Conservation (phyloP, 2,329 filamentous ascomycete species). For the Immersiporthe knoxdaviesiana region DNA sequence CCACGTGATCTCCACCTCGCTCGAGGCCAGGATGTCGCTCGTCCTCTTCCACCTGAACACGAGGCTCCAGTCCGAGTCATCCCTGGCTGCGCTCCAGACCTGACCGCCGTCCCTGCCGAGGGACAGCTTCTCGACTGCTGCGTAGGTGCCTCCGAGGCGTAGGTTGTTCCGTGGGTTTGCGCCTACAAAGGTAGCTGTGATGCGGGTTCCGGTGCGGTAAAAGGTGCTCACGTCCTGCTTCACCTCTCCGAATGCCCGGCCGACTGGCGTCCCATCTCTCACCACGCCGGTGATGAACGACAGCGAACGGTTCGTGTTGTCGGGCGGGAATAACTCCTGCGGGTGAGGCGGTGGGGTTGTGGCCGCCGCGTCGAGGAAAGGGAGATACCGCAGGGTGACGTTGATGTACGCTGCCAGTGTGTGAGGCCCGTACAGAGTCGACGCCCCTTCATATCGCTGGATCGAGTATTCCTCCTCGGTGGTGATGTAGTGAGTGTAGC, state of each 20-base stretch:
- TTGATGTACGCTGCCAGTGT: constrained; percentile 88
- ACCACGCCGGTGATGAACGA: constrained; percentile 81
- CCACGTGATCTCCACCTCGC: constrained; percentile 80
- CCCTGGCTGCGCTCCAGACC: constrained; percentile 67
- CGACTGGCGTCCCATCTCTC: constrained; percentile 67
- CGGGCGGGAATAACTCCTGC: constrained; percentile 67
- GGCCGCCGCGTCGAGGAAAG: constrained; percentile 60
- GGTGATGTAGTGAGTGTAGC: constrained; percentile 81
- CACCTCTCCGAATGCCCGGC: constrained; percentile 72
- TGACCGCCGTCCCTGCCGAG: constrained; percentile 35
- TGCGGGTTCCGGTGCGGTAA: constrained; percentile 63
- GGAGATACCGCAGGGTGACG: constrained; percentile 70
- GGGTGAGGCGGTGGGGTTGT: constrained; percentile 42
- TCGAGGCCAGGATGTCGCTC: constrained; percentile 70
- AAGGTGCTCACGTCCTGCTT: constrained; percentile 54
- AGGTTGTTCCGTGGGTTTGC: constrained; percentile 92
- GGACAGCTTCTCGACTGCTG: constrained; percentile 69
- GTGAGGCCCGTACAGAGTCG: constrained; percentile 82
- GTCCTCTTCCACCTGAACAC: constrained; percentile 80
- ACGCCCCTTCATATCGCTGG: constrained; percentile 90
- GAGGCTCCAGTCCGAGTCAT: constrained; percentile 82
- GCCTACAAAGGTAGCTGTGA: constrained; percentile 75
- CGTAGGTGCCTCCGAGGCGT: constrained; percentile 75
- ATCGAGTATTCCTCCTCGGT: constrained; percentile 79
- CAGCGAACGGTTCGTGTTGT: constrained; percentile 75